Evolutionary conservation across 179 eudicot genomes (phyloP).

Genomic region (Sideroxylon spinosum): DNA sequence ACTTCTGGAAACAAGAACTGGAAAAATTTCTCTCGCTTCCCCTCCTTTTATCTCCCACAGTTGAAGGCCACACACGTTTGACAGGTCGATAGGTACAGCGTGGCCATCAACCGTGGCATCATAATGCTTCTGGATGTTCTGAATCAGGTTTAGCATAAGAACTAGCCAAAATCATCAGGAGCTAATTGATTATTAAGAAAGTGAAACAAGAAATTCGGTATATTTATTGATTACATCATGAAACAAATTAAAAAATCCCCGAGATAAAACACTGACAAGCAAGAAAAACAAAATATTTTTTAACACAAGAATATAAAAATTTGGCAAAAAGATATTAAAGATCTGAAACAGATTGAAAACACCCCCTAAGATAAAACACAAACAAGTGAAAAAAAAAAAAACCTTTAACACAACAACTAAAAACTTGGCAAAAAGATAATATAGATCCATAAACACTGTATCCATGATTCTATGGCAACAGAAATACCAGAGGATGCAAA

Average conservation of each 20-base stretch:
- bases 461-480: not conserved
- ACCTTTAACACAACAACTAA: not conserved
- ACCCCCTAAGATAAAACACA: not conserved
- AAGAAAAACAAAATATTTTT: no score
- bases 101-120: not conserved
- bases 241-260: not conserved
- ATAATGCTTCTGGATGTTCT: not conserved
- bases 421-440: not conserved
- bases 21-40: not conserved
- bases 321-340: no score
- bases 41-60: not conserved
- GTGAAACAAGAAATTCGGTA: not conserved
- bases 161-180: not conserved
- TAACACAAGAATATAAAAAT: no score
- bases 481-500: not conserved
- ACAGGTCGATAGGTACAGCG: not conserved
- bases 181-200: not conserved
- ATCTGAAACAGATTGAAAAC: no score
- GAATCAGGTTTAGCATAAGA: not conserved
- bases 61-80: not conserved
- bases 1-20: not conserved
- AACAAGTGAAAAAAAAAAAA: no score
- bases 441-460: not conserved
- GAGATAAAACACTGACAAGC: no score
- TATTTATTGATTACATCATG: not conserved